Conservation (phyloP, 140 eudicot genomes). For the Artemisia princeps region DNA sequence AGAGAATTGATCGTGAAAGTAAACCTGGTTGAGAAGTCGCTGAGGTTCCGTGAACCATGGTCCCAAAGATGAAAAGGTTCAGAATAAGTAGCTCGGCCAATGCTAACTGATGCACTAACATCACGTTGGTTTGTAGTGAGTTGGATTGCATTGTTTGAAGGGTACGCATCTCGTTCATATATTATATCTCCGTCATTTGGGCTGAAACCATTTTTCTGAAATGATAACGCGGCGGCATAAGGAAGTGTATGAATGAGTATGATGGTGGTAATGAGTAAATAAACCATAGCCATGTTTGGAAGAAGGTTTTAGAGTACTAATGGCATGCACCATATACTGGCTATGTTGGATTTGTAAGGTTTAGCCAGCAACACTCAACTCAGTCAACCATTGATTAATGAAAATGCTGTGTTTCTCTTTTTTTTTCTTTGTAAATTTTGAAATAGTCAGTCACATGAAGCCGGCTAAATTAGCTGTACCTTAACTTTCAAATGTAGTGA, state of each 20-base stretch:
- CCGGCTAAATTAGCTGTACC: constrained; percentile 19
- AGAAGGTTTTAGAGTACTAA: constrained; percentile 8
- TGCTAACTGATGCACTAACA: constrained; percentile 27
- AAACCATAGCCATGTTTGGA: constrained; percentile 16
- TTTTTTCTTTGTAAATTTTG: constrained; percentile 8
- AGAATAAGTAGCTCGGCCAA: constrained; percentile 37
- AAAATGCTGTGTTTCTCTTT: background rate
- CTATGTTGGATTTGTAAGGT: constrained; percentile 11
- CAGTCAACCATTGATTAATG: constrained; percentile 6
- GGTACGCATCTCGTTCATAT: constrained; percentile 36
- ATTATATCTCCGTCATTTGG: constrained; percentile 35
- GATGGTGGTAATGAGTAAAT: constrained; percentile 19
- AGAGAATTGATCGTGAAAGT: constrained; percentile 37
- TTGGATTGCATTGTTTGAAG: constrained; percentile 39
- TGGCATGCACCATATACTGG: constrained; percentile 8
- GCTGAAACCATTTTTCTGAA: constrained; percentile 29
- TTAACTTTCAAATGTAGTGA: background rate
- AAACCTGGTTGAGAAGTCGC: constrained; percentile 43
- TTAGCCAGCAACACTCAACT: constrained; percentile 9
- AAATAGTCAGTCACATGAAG: constrained; percentile 16
- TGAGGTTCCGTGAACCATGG: constrained; percentile 25
- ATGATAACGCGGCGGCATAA: constrained; percentile 27
- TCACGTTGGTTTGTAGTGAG: constrained; percentile 41
- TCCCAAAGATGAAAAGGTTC: constrained; percentile 40
- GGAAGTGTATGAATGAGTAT: constrained; percentile 26